Evolutionary conservation across 2,329 filamentous ascomycete genomes (phyloP).

Genomic region (Pyricularia grisea): DNA sequence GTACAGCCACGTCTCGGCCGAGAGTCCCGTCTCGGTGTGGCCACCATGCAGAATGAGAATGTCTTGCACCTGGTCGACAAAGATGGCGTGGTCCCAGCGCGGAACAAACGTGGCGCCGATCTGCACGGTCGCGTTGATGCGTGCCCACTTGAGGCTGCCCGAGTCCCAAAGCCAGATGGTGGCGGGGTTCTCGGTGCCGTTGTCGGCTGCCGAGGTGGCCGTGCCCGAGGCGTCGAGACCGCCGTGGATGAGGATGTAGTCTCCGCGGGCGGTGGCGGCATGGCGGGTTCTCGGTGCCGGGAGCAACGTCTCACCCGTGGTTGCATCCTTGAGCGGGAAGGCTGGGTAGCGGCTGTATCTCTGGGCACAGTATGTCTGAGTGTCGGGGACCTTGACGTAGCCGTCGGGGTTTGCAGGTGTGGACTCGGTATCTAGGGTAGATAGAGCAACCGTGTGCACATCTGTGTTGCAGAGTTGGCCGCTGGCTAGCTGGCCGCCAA

Average conservation of each 20-base stretch:
- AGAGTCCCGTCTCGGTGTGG: conserved; percentile 6
- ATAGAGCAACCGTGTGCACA: conserved; percentile 41
- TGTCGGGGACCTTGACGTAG: conserved; percentile 9
- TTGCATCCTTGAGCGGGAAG: conserved; percentile 16
- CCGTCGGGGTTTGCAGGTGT: neutral
- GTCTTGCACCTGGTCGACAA: conserved; percentile 26
- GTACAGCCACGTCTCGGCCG: conserved; percentile 40
- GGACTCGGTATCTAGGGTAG: conserved; percentile 23
- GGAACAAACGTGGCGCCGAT: conserved; percentile 19
- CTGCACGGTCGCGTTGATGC: conserved; percentile 19
- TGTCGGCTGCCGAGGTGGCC: neutral
- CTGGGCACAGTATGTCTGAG: conserved; percentile 21
- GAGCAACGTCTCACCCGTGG: conserved; percentile 17
- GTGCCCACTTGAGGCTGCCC: conserved; percentile 23
- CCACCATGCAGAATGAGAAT: conserved; percentile 43
- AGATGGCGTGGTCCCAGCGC: conserved; percentile 22
- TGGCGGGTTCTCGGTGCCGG: conserved; percentile 24
- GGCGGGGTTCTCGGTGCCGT: conserved; percentile 19
- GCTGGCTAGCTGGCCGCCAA: conserved; percentile 34
- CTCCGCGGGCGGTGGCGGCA: conserved; percentile 23
- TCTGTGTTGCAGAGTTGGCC: conserved; percentile 35
- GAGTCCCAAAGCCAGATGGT: conserved; percentile 29
- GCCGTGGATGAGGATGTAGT: conserved; percentile 24
- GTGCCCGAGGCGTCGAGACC: conserved; percentile 20
- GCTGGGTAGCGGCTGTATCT: conserved; percentile 24